Evolutionary conservation across 257 asterid genomes (phyloP).

Genomic region (Anisodus acutangulus): DNA sequence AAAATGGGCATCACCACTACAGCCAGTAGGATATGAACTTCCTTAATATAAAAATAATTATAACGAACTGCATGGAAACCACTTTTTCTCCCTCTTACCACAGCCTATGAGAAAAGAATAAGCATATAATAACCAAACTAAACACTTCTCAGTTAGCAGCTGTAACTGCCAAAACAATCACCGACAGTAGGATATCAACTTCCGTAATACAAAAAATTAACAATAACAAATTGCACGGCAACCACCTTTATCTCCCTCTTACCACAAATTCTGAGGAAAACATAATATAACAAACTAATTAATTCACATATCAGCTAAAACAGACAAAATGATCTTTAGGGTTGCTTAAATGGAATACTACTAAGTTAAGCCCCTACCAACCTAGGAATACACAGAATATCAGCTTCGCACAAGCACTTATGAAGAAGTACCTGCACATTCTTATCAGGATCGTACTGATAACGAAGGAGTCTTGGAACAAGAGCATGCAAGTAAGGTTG

Average conservation of each 20-base stretch:
- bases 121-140: neutral
- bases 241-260: neutral
- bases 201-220: neutral
- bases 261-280: neutral
- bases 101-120: neutral
- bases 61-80: conserved; percentile 1
- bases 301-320: conserved; percentile 14
- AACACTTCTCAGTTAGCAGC: neutral
- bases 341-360: conserved; percentile 9
- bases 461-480: conserved; percentile 91
- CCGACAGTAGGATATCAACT: neutral
- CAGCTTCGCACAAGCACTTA: neutral
- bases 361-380: neutral
- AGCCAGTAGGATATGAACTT: neutral
- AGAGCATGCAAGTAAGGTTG: conserved; percentile 78
- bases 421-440: conserved; percentile 79
- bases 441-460: conserved; percentile 98
- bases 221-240: conserved; percentile 1
- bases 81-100: conserved; percentile 13
- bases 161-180: neutral
- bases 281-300: neutral
- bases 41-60: conserved; percentile 18
- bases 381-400: neutral
- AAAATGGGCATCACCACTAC: neutral
- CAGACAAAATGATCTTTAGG: neutral